Percentiles rank a stretch among this genome's conserved stretches.
phyloP scores from a whole-genome alignment of 2,329 filamentous ascomycete species.

The Sarocladium oryzae region DNA sequence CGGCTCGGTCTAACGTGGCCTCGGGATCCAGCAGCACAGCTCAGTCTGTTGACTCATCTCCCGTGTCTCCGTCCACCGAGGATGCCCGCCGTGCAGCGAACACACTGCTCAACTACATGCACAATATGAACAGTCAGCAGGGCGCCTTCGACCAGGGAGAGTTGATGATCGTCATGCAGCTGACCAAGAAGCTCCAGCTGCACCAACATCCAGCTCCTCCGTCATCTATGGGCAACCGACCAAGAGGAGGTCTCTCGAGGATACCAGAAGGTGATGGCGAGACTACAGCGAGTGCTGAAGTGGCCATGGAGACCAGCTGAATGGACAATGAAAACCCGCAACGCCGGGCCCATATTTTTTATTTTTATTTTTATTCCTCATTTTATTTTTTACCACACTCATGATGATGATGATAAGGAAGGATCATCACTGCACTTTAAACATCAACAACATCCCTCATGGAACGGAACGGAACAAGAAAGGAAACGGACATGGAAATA shows the following conservation, averaged over 20 bases:
- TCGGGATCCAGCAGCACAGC: constrained; percentile 10
- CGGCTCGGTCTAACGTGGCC: constrained; percentile 14
- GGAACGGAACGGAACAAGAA: neutral
- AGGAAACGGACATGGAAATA: no score
- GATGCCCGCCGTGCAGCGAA: constrained; percentile 79
- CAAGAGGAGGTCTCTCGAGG: constrained; percentile 40
- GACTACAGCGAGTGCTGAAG: constrained; percentile 26
- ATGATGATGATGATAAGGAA: neutral
- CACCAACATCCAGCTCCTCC: constrained; percentile 41
- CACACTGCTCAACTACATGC: constrained; percentile 75
- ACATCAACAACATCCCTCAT: neutral
- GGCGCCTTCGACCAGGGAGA: constrained; percentile 72
- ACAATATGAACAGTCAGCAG: constrained; percentile 52
- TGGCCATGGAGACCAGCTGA: constrained; percentile 25
- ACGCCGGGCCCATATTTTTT: no score
- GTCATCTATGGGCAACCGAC: constrained; percentile 18
- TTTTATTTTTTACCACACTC: no score
- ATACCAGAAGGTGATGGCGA: constrained; percentile 54
- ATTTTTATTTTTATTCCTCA: no score
- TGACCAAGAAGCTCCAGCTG: constrained; percentile 80
- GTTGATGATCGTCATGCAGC: constrained; percentile 67
- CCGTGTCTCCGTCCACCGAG: constrained; percentile 70
- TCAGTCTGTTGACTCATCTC: constrained; percentile 45
- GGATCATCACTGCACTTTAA: neutral
- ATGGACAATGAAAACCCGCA: neutral